These are phyloP conservation scores for Cymbopogon flexuosus DNA, from an alignment of 202 grass and related monocot species.

Conservation along the genomic window DNA sequence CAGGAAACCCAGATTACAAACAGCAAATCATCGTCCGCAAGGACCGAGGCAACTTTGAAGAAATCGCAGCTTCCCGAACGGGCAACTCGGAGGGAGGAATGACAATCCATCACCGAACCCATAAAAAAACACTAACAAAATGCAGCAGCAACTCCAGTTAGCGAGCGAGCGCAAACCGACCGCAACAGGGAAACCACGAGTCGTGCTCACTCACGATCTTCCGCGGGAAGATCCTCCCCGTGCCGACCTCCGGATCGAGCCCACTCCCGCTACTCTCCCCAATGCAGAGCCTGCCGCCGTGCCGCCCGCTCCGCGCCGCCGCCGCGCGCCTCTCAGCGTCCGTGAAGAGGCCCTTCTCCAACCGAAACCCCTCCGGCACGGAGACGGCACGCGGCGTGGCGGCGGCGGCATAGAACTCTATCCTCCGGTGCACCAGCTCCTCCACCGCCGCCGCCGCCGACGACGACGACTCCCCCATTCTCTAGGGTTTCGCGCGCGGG, in stretches of 20 bases:
- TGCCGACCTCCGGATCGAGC: slow-evolving; percentile 59
- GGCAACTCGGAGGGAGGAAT: not conserved
- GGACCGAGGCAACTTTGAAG: not conserved
- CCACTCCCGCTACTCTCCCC: slow-evolving; percentile 41
- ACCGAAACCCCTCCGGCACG: slow-evolving; percentile 36
- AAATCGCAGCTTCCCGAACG: not conserved
- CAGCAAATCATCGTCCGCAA: not conserved
- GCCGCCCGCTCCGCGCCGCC: slow-evolving; percentile 11
- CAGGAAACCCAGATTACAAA: not conserved
- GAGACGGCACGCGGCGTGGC: slow-evolving; percentile 30
- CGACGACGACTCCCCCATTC: slow-evolving; percentile 34
- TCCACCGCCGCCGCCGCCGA: slow-evolving; percentile 27
- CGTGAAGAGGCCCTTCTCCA: slow-evolving; percentile 39
- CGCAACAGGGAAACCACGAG: not conserved
- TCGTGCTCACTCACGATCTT: slow-evolving; percentile 57
- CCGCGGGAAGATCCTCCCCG: slow-evolving; percentile 57
- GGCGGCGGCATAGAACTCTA: slow-evolving; percentile 53
- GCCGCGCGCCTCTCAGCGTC: not conserved
- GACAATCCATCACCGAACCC: not conserved
- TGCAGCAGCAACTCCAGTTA: not conserved
- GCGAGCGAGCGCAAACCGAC: not conserved
- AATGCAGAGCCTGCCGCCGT: slow-evolving; percentile 21
- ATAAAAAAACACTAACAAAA: not conserved
- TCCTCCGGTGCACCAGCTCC: slow-evolving; percentile 45
- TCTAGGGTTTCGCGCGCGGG: slow-evolving; percentile 24